These are phyloP conservation scores for Agrocybe pediades DNA, from an alignment of 768 basidiomycete species.

Conservation along the genomic window DNA sequence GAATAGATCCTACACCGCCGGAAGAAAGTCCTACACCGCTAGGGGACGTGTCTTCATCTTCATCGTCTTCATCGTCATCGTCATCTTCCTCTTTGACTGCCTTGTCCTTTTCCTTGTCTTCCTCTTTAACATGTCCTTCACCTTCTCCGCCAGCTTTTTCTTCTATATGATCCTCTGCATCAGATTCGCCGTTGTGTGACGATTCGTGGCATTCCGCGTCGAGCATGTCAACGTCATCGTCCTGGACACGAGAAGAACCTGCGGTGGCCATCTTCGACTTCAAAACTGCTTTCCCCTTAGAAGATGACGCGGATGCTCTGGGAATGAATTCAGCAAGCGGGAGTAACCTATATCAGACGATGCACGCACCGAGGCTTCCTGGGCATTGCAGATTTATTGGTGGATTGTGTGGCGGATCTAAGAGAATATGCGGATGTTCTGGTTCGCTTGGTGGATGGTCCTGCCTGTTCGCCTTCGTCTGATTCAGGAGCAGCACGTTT, in stretches of 20 bases:
- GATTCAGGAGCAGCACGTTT: conserved; percentile 86
- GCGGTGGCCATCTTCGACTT: conserved; percentile 63
- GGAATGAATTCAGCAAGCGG: conserved; percentile 13
- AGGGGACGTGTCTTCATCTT: conserved; percentile 36
- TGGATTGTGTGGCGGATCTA: conserved; percentile 55
- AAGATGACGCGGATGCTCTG: conserved; percentile 42
- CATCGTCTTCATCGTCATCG: conserved; percentile 47
- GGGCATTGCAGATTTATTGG: conserved; percentile 60
- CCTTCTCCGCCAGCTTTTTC: conserved; percentile 37
- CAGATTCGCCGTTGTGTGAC: conserved; percentile 38
- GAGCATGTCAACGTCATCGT: conserved; percentile 79
- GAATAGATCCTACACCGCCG: conserved; percentile 42
- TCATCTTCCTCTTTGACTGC: conserved; percentile 41
- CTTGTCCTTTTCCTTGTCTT: conserved; percentile 13
- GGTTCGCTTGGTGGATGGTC: conserved; percentile 62
- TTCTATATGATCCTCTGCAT: conserved; percentile 46
- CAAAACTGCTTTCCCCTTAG: conserved; percentile 60
- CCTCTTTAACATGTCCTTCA: conserved; percentile 9
- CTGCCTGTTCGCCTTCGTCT: conserved; percentile 62
- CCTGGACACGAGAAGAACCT: conserved; percentile 64
- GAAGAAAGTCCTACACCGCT: conserved; percentile 41
- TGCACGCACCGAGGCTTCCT: conserved; percentile 66
- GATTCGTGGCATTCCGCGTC: conserved; percentile 58
- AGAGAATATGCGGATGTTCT: conserved; percentile 67
- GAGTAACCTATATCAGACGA: conserved; percentile 10